Evolutionary conservation across 805 yeast species (phyloP).

Genomic region (Clavispora asparagi): DNA sequence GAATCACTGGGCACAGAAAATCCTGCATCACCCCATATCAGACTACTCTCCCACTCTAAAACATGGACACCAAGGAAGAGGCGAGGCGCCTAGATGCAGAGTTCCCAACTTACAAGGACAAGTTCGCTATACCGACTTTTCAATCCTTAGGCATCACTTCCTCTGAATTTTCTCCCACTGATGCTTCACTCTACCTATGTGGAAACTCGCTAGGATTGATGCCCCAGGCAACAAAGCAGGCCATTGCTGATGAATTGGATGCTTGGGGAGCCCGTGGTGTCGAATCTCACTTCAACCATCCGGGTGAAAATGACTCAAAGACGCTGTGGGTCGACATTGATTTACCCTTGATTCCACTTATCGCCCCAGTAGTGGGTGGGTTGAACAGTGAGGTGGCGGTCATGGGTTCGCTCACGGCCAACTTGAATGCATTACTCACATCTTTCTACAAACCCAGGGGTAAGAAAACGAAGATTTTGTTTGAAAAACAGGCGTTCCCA

Average conservation of each 20-base stretch:
- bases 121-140: conserved; percentile 66
- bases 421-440: conserved; percentile 67
- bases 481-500: conserved; percentile 87
- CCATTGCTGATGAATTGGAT: conserved; percentile 60
- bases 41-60: not conserved
- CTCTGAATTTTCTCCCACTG: conserved; percentile 9
- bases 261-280: conserved; percentile 85
- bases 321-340: conserved; percentile 86
- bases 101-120: conserved; percentile 34
- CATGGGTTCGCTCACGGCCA: conserved; percentile 82
- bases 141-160: conserved; percentile 46
- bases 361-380: conserved; percentile 79
- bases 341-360: conserved; percentile 60
- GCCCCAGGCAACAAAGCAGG: conserved; percentile 60
- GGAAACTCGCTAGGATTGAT: conserved; percentile 93
- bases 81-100: conserved; percentile 34
- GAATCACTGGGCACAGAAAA: not conserved
- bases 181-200: conserved; percentile 58
- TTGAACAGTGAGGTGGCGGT: conserved; percentile 71
- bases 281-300: conserved; percentile 77
- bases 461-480: conserved; percentile 60
- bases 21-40: not conserved
- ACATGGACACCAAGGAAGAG: conserved; percentile 3
- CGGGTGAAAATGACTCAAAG: conserved; percentile 36
- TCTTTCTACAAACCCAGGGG: conserved; percentile 70